A percentile compares a stretch with the other conserved stretches of the same genome.
Evolutionary conservation across 176 grass and related monocot species (phyloP).

Genomic region (Rhynchospora tenuis): DNA sequence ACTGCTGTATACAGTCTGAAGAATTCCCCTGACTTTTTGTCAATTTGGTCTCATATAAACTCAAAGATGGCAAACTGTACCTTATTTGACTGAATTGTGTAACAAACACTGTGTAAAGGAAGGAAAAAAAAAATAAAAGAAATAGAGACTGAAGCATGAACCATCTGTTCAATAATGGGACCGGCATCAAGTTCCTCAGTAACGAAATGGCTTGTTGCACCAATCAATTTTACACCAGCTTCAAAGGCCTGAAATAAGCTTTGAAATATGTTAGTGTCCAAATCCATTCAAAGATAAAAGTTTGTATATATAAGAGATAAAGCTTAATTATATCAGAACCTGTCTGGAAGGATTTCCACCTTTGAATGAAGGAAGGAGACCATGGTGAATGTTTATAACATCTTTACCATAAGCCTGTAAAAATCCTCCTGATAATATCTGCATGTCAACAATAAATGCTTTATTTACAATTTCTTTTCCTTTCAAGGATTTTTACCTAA

Average conservation of each 20-base stretch:
- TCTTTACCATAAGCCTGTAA: conserved; percentile 84
- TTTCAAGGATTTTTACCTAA: no score
- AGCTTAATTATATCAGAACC: conserved; percentile 29
- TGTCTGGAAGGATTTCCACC: conserved; percentile 85
- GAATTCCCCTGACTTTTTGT: no score
- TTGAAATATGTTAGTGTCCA: neutral
- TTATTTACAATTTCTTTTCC: neutral
- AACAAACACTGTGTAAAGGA: neutral
- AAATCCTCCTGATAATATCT: conserved; percentile 76
- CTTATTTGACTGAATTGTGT: neutral
- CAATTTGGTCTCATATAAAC: neutral
- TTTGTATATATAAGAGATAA: conserved; percentile 2
- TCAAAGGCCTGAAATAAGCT: conserved; percentile 67
- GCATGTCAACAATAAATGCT: neutral
- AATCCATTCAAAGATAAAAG: neutral
- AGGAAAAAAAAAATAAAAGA: neutral
- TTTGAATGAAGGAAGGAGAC: conserved; percentile 95
- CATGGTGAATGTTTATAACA: conserved; percentile 96
- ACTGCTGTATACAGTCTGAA: neutral
- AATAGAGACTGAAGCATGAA: conserved; percentile 21
- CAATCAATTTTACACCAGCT: conserved; percentile 95
- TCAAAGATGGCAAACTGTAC: neutral
- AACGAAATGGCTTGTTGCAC: conserved; percentile 93
- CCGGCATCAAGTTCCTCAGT: conserved; percentile 87
- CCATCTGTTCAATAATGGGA: conserved; percentile 96